A percentile compares a stretch with the other conserved stretches of the same genome.
These are phyloP conservation scores for Peniophora sp. DNA, from an alignment of 1,284 basidiomycete species.

Conservation along the genomic window DNA sequence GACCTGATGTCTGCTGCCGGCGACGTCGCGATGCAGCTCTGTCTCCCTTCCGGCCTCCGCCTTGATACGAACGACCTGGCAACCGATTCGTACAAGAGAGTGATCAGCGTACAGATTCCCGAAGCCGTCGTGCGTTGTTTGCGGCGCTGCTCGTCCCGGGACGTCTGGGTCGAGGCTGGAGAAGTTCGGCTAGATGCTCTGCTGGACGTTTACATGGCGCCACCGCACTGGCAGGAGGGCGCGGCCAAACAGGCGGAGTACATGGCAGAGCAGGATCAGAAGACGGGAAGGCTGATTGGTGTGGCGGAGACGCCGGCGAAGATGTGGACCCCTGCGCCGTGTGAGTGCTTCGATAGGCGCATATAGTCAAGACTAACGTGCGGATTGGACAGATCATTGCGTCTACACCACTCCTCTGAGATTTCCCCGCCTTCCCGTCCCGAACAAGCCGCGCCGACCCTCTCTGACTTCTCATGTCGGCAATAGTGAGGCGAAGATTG, in stretches of 20 bases:
- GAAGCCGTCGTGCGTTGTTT: slow-evolving; percentile 39
- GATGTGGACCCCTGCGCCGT: background rate
- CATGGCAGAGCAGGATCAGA: slow-evolving; percentile 61
- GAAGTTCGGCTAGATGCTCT: slow-evolving; percentile 45
- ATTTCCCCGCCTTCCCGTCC: slow-evolving; percentile 8
- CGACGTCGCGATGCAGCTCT: slow-evolving; percentile 46
- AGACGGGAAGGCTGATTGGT: slow-evolving; percentile 43
- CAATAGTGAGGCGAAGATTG: background rate
- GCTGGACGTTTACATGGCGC: slow-evolving; percentile 65
- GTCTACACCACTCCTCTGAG: slow-evolving; percentile 5
- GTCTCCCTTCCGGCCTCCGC: slow-evolving; percentile 51
- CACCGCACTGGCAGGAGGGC: slow-evolving; percentile 46
- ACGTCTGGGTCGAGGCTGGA: slow-evolving; percentile 66
- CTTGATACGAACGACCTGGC: slow-evolving; percentile 71
- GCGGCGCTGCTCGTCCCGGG: slow-evolving; percentile 26
- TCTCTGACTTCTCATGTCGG: slow-evolving; percentile 7
- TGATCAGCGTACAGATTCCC: slow-evolving; percentile 51
- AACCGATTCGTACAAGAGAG: slow-evolving; percentile 53
- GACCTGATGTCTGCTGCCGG: slow-evolving; percentile 49
- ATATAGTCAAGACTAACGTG: background rate
- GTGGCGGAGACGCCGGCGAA: background rate
- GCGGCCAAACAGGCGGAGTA: slow-evolving; percentile 58
- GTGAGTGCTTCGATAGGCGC: background rate
- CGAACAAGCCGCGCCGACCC: background rate
- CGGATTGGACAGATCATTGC: slow-evolving; percentile 3